Evolutionary conservation across 2,329 filamentous ascomycete genomes (phyloP), one percentile per base, ranked within the genome.

Genomic region (Clarireedia hainanense): DNA sequence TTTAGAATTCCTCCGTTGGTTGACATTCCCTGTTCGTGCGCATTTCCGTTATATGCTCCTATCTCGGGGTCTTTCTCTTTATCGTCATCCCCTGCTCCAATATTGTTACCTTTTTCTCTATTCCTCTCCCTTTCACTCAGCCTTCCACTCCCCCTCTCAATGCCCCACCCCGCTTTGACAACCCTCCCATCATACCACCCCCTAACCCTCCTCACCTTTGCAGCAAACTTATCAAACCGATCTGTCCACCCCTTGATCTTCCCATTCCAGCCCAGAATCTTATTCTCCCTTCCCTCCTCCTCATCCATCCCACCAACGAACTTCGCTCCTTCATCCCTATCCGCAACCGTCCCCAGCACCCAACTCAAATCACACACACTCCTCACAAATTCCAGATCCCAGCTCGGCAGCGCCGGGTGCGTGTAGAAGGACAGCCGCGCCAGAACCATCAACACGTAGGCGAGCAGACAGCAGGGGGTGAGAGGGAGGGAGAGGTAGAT

Each of bases 201-300:
- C 20, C 2, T 51, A 9, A 51, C 47, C 6, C 45, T 24, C 12
- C 30, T 23, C 2, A 55, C 43, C 4, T 55, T 55, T 14, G 27
- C 20, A 9, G 52, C 52, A 37, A 50, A 55, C 37, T 50, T 50
- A 27, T 50, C 52, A n/a, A 55, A 36, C 23, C 52, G 43, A 27
- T 50, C 47, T 3, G 37, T 45, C 47, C 36, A 50, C 10, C 47
- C 39, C 15, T 48, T 30, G 12, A 30, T 36, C 15, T 34, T 48
- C n/a, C 20, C 20, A 24, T 45, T 45, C 42, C 42, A 20, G 14
- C 17, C 39, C 14, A 40, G 17, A 34, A 47, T 14, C 37, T 26
- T 55, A 9, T 12, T 17, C 17, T 2, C 26, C 47, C 37, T 42
- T n/a, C 5, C 4, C 20, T 17, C 17, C 47, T 23, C 49, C 52